Conservation (phyloP, 139 green algal species). For the Auxenochlorella pyrenoidosa region DNA sequence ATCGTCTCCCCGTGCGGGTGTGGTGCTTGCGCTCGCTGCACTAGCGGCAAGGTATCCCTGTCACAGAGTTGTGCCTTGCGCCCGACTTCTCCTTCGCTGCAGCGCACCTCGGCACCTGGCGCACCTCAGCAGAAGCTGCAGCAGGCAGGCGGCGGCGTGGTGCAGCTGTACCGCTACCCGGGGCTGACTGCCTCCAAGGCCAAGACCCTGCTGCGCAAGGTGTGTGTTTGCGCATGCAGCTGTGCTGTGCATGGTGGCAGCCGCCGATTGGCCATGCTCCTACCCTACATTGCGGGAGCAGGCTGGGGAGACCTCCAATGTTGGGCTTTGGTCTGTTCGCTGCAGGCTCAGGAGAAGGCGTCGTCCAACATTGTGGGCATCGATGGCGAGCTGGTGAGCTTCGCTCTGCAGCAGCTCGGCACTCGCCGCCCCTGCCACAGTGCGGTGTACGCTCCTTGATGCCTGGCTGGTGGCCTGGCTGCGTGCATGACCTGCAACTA, state of each 20-base stretch:
- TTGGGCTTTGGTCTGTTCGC: not conserved
- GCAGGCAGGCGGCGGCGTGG: constrained; percentile 51
- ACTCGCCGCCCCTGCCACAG: not conserved
- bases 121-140: constrained; percentile 29
- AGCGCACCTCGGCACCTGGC: not conserved
- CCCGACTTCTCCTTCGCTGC: not conserved
- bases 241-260: not conserved
- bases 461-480: not conserved
- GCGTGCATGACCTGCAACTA: not conserved
- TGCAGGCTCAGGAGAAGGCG: constrained; percentile 80
- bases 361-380: constrained; percentile 70
- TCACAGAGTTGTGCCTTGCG: not conserved
- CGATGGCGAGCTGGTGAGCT: constrained; percentile 75
- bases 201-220: constrained; percentile 79
- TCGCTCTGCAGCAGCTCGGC: not conserved
- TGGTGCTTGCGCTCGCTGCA: not conserved
- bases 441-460: not conserved
- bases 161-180: constrained; percentile 90
- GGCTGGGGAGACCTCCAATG: no score
- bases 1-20: not conserved
- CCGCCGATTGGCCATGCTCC: not conserved
- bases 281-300: not conserved
- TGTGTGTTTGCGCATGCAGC: not conserved
- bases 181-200: constrained; percentile 70
- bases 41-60: not conserved